Evolutionary conservation across 2,329 filamentous ascomycete genomes (phyloP), one percentile per base, ranked within the genome.

Genomic region (Fusarium tanahbumbuense): DNA sequence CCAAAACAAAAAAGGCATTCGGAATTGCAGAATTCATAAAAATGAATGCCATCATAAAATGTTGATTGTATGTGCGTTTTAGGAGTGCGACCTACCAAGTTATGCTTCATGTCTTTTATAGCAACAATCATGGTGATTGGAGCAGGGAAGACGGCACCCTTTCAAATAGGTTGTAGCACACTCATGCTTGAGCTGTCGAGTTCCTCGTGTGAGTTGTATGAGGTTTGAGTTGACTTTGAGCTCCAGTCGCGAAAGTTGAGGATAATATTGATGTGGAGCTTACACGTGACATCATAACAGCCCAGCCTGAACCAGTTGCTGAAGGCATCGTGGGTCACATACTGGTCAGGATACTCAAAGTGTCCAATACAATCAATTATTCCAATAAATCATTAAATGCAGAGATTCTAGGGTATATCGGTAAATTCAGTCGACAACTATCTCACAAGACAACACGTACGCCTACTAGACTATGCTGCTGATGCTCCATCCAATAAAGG

Each of bases 11-110:
- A 58, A 65, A 54, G 76, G 71, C 71, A 73, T 80, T 84, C 77
- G 79, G 83, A 80, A 84, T 84, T 84, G 83, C 83, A 84, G 83
- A 84, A 84, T 83, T 83, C 83, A 79, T 76, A 75, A 71, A 73
- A 75, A 81, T 78, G 75, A 79, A 80, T 77, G 64, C 60, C 79
- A 81, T 81, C 78, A 80, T 79, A 55, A 62, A 64, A 53, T 27
- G 32, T 49, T 53, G 49, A 28, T 69, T 49, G 32, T 42, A 18
- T 16, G 12, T 20, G 41, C 56, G 47, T 34, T 30, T 23, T 52
- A 55, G 48, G 30, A 50, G 27, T 27, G 47, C 0, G 34, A 62
- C 71, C 67, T 74, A 75, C 73, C 61, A 45, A 28, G 47, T 18
- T 23, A 34, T 56, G 12, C n/a, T 15, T 34, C 45, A 34, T 23